Evolutionary conservation across 192 early-diverging fungal species (phyloP).

Genomic region (Backusella psychrophila): DNA sequence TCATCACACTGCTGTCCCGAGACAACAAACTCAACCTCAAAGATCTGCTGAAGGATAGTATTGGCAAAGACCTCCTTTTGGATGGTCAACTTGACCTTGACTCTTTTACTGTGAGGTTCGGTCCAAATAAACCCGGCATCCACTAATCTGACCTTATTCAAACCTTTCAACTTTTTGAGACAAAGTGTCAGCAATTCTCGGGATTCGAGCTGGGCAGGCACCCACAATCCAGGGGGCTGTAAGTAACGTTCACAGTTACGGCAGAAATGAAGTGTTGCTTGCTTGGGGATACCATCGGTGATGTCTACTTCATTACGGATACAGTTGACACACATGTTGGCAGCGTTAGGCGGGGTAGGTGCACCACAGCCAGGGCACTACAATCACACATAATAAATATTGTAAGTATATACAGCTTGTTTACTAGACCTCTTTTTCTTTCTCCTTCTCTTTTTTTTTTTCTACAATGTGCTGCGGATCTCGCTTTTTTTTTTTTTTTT

Average conservation of each 20-base stretch:
- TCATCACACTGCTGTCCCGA: constrained; percentile 92
- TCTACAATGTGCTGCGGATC: not conserved
- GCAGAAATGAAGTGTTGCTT: constrained; percentile 94
- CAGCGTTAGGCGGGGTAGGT: constrained; percentile 92
- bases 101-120: constrained; percentile 79
- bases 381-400: not conserved
- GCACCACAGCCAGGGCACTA: constrained; percentile 73
- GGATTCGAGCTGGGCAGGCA: constrained; percentile 82
- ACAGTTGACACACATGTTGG: constrained; percentile 99
- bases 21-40: constrained; percentile 94
- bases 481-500: not conserved
- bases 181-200: constrained; percentile 90
- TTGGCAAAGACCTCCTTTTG: constrained; percentile 97
- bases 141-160: constrained; percentile 90
- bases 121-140: constrained; percentile 99
- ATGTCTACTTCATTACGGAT: constrained; percentile 97
- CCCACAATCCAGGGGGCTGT: constrained; percentile 93
- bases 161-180: constrained; percentile 88
- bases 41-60: constrained; percentile 95
- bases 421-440: not conserved
- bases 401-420: not conserved
- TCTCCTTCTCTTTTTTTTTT: not conserved
- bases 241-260: constrained; percentile 96
- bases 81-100: constrained; percentile 98
- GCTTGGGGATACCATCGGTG: constrained; percentile 98